phyloP scores from a whole-genome alignment of 2,329 filamentous ascomycete genomes.

The Venturia asperata region DNA sequence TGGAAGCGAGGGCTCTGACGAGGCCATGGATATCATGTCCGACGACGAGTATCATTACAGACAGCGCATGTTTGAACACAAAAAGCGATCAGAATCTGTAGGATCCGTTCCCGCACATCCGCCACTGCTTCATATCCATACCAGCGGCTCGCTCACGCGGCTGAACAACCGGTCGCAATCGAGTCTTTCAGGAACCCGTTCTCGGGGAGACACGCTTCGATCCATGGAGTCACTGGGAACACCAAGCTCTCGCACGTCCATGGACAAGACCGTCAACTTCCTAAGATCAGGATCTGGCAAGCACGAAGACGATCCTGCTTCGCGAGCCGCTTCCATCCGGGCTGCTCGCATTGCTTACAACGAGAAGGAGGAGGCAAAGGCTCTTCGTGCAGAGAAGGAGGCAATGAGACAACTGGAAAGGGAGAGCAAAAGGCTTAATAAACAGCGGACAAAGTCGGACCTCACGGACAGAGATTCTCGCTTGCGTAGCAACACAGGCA shows the following conservation, averaged over 20 bases:
- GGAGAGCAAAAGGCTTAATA: conserved; percentile 25
- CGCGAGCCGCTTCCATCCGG: conserved; percentile 49
- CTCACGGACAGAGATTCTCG: conserved; percentile 27
- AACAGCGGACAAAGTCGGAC: conserved; percentile 34
- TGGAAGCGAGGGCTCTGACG: conserved; percentile 39
- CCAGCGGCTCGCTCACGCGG: conserved; percentile 27
- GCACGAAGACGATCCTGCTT: conserved; percentile 43
- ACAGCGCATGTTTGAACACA: conserved; percentile 34
- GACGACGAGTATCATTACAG: conserved; percentile 39
- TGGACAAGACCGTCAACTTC: conserved; percentile 50
- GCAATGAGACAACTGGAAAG: conserved; percentile 41
- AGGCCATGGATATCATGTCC: conserved; percentile 39
- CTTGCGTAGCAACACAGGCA: conserved; percentile 20
- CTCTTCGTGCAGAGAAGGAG: conserved; percentile 47
- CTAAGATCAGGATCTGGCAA: conserved; percentile 38
- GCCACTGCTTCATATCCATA: conserved; percentile 33
- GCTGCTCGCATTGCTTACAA: conserved; percentile 51
- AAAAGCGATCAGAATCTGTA: conserved; percentile 41
- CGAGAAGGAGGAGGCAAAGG: conserved; percentile 52
- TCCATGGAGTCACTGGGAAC: conserved; percentile 41
- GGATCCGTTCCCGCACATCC: conserved; percentile 30
- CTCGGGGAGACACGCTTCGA: conserved; percentile 44
- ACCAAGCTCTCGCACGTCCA: conserved; percentile 48
- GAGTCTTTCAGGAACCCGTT: conserved; percentile 42
- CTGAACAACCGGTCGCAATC: conserved; percentile 43